Percentiles rank a stretch among this genome's conserved stretches.
Evolutionary conservation across 2,329 filamentous ascomycete genomes (phyloP).

Genomic region (Pyrenophora graminea): DNA sequence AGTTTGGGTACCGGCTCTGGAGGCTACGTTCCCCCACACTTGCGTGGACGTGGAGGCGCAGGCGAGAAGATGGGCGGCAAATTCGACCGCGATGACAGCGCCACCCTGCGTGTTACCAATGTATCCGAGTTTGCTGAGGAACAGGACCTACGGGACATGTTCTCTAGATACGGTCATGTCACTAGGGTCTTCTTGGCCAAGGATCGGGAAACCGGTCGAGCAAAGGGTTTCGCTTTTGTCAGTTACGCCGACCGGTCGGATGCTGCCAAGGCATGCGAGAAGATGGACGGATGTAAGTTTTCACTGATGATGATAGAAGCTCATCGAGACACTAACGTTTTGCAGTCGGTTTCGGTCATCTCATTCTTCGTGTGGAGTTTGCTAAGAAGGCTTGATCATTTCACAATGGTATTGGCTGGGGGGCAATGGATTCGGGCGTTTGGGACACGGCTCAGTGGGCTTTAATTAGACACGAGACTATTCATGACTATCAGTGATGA

Average conservation of each 20-base stretch:
- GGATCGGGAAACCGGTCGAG: constrained; percentile 92
- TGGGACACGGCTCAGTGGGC: neutral
- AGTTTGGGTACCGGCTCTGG: constrained; percentile 69
- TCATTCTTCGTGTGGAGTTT: constrained; percentile 86
- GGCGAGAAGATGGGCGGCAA: constrained; percentile 91
- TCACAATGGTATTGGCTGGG: constrained; percentile 2
- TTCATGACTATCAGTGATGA: neutral
- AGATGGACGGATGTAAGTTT: constrained; percentile 88
- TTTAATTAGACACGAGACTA: constrained; percentile 1
- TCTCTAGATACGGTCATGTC: constrained; percentile 94
- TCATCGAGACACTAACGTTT: constrained; percentile 22
- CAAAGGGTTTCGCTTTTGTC: constrained; percentile 99
- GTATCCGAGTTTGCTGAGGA: constrained; percentile 98
- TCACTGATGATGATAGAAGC: neutral
- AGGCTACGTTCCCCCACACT: constrained; percentile 91
- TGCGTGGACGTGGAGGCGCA: constrained; percentile 75
- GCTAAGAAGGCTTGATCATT: constrained; percentile 62
- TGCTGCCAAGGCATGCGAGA: constrained; percentile 89
- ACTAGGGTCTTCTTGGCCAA: constrained; percentile 97
- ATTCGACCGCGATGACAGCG: constrained; percentile 94
- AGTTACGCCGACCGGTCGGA: constrained; percentile 90
- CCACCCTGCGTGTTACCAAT: constrained; percentile 96
- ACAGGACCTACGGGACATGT: constrained; percentile 92
- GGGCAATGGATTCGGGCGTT: constrained; percentile 4
- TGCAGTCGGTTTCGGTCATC: constrained; percentile 74